phyloP scores from a whole-genome alignment of 2,329 filamentous ascomycete genomes.

The Dactylellina sp. region DNA sequence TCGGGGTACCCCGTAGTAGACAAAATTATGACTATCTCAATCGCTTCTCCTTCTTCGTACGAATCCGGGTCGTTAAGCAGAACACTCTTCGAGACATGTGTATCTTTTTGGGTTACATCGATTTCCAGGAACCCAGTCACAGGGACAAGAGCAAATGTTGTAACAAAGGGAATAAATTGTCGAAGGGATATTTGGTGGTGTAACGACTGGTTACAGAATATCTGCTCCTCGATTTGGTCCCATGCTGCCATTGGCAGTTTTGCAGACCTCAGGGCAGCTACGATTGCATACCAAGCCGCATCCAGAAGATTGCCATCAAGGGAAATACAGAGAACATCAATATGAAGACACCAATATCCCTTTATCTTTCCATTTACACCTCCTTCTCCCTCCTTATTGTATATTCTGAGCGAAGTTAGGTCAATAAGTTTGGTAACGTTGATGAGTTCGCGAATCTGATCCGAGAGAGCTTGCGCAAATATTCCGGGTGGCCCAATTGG shows the following conservation, averaged over 20 bases:
- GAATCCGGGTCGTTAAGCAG: slow-evolving; percentile 87
- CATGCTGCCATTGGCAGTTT: slow-evolving; percentile 82
- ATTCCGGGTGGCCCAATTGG: slow-evolving; percentile 78
- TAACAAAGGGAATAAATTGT: slow-evolving; percentile 77
- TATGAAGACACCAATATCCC: slow-evolving; percentile 94
- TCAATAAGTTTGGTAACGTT: slow-evolving; percentile 58
- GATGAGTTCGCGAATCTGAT: slow-evolving; percentile 71
- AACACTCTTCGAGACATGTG: slow-evolving; percentile 72
- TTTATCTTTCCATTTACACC: slow-evolving; percentile 69
- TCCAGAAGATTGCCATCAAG: slow-evolving; percentile 93
- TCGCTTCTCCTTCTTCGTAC: slow-evolving; percentile 86
- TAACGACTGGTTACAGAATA: slow-evolving; percentile 74
- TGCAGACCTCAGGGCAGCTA: slow-evolving; percentile 83
- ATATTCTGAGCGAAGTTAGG: slow-evolving; percentile 53
- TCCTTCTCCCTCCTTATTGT: slow-evolving; percentile 59
- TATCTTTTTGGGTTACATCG: slow-evolving; percentile 66
- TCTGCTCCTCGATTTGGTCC: slow-evolving; percentile 82
- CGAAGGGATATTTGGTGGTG: slow-evolving; percentile 66
- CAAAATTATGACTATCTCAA: slow-evolving; percentile 79
- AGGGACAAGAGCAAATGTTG: slow-evolving; percentile 75
- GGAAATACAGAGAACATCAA: slow-evolving; percentile 94
- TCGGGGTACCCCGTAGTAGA: slow-evolving; percentile 73
- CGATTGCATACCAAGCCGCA: slow-evolving; percentile 84
- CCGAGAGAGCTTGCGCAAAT: slow-evolving; percentile 76
- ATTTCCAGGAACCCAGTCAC: background rate